Base-by-base conservation (phyloP, 495 filamentous ascomycete genomes). In the Baudoinia panamericana region DNA sequence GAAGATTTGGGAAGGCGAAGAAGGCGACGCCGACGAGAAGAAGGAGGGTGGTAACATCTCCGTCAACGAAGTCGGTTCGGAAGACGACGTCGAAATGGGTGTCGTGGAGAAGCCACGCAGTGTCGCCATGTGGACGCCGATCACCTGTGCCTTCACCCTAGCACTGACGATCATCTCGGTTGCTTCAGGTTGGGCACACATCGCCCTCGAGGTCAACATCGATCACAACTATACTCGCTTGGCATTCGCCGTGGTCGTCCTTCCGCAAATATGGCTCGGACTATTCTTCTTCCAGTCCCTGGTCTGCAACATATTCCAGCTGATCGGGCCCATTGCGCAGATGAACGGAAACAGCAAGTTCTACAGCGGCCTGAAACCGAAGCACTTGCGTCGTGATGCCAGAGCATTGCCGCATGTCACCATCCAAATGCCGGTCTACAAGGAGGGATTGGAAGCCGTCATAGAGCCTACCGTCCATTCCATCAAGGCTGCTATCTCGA, bases 401-500 rank as follows among this genome's bases (percentile, higher is more conserved):
- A 60, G 66, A 18, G 57, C 33, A 10, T 61, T 80, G 16, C 79
- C 79, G 5, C 78, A 83, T 51, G 66, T 84, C 26, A 83, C 79
- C 4, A 78, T 83, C 43, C 79, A 84, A 56, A 75, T 75, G 63
- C 79, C 79, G 5, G 76, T 84, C 1, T 84, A 82, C 62, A 84
- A 80, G 51, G 80, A 84, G 57, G 76, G 78, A 30, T 61, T 84
- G 4, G 57, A 57, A 16, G 61, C 62, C 18, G 76, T 79, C 53
- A 79, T 81, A 38, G 61, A 63, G 38, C 76, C 76, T 3, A 79
- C 76, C 0, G 64, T 81, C 33, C 58, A 59, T 11, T 77, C 73
- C 0, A 56, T 81, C 33, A 75, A 76, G 46, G 66, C 65, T 17
- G 77, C 75, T 36, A 78, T 81, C 46, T 74, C 72, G 30, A 76